A percentile compares a stretch with the other conserved stretches of the same genome.
Evolutionary conservation across 495 filamentous ascomycete genomes (phyloP).

Genomic region (Letharia lupina): DNA sequence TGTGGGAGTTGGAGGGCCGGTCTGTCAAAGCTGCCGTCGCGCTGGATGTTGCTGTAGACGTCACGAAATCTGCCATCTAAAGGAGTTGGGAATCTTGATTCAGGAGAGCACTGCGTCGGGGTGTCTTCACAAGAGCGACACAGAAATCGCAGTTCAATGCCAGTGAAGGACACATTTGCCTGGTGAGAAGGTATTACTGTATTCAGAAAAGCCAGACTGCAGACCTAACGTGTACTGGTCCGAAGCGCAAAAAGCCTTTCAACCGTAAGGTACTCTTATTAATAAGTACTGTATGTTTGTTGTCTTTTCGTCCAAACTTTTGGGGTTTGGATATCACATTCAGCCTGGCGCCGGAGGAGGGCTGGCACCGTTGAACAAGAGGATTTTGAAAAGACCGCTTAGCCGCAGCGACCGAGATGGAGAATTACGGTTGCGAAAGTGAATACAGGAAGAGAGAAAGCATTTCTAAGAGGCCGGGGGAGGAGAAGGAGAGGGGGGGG

Average conservation of each 20-base stretch:
- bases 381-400: not conserved
- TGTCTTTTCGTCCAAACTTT: not conserved
- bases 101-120: not conserved
- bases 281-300: no score
- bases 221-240: conserved; percentile 20
- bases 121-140: not conserved
- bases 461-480: not conserved
- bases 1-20: not conserved
- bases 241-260: not conserved
- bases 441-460: not conserved
- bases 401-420: not conserved
- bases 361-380: not conserved
- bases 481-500: not conserved
- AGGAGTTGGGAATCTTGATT: not conserved
- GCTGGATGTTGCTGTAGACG: conserved; percentile 4
- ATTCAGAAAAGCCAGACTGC: not conserved
- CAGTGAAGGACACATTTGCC: conserved; percentile 8
- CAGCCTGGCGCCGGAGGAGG: not conserved
- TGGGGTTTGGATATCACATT: not conserved
- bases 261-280: not conserved
- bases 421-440: not conserved
- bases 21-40: conserved; percentile 3
- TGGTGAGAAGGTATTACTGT: not conserved
- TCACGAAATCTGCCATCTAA: conserved; percentile 21
- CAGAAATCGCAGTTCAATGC: not conserved